Evolutionary conservation across 441 rosid genomes (phyloP).

Genomic region (Eruca vesicaria): DNA sequence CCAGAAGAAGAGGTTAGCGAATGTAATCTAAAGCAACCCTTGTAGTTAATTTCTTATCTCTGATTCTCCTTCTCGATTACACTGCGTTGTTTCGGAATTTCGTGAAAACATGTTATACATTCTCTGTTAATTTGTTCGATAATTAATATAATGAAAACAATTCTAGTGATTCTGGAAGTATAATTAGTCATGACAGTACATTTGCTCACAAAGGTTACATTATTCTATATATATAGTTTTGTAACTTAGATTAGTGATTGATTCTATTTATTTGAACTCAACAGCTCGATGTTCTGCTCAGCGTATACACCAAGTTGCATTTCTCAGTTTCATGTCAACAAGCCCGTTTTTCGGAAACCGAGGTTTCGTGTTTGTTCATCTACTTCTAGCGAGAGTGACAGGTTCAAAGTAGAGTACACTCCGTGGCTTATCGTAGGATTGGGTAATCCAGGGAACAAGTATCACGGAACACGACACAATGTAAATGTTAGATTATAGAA

Average conservation of each 20-base stretch:
- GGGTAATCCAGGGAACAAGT: constrained; percentile 96
- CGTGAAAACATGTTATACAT: background rate
- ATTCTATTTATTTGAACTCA: constrained; percentile 10
- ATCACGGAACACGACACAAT: constrained; percentile 94
- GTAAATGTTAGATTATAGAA: constrained; percentile 45
- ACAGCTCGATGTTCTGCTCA: constrained; percentile 69
- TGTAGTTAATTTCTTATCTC: background rate
- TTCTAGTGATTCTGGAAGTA: background rate
- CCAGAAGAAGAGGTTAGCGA: constrained; percentile 18
- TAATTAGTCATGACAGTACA: background rate
- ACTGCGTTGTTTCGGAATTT: background rate
- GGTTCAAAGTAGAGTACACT: constrained; percentile 71
- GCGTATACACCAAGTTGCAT: constrained; percentile 46
- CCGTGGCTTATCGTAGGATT: constrained; percentile 92
- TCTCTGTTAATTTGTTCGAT: background rate
- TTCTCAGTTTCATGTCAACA: constrained; percentile 42
- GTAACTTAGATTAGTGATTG: background rate
- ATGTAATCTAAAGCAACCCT: background rate
- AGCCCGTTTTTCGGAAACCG: constrained; percentile 31
- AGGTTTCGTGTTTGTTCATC: constrained; percentile 49
- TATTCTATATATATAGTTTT: background rate
- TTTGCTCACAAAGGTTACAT: background rate
- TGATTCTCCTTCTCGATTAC: background rate
- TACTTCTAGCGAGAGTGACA: constrained; percentile 36
- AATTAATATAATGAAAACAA: background rate